Evolutionary conservation across 345 rosid species (phyloP).

Genomic region (Euphorbia peplus): DNA sequence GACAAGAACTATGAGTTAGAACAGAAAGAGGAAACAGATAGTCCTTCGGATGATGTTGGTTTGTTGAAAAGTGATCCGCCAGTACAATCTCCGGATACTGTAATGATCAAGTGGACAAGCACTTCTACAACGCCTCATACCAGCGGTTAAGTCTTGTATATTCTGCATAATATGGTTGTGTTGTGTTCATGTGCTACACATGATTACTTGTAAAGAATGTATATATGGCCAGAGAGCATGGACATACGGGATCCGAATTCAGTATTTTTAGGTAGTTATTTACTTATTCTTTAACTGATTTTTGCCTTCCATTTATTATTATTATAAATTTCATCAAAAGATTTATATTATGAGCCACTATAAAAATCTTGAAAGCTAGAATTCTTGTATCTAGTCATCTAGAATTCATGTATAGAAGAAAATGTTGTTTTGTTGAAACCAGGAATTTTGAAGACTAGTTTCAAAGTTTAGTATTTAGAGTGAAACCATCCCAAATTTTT

Average conservation of each 20-base stretch:
- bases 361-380: too few relatives aligned
- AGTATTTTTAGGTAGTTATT: neutral
- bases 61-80: constrained; percentile 39
- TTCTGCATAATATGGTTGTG: neutral
- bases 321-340: too few relatives aligned
- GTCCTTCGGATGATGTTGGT: constrained; percentile 34
- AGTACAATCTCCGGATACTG: constrained; percentile 49
- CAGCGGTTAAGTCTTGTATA: constrained; percentile 17
- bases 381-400: too few relatives aligned
- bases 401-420: too few relatives aligned
- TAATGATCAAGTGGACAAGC: constrained; percentile 52
- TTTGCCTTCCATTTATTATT: neutral
- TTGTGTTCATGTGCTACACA: neutral
- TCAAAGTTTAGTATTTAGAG: too few relatives aligned
- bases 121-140: constrained; percentile 25
- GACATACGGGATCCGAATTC: neutral
- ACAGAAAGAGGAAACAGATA: constrained; percentile 24
- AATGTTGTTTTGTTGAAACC: too few relatives aligned
- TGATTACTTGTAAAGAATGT: constrained; percentile 2
- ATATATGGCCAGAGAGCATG: constrained; percentile 2
- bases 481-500: too few relatives aligned
- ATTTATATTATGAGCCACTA: too few relatives aligned
- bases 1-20: constrained; percentile 18
- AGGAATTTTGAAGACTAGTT: too few relatives aligned
- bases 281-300: constrained; percentile 1